phyloP scores from a whole-genome alignment of 2,329 filamentous ascomycete species.

The Teratosphaeria pseudoeucalypti region DNA sequence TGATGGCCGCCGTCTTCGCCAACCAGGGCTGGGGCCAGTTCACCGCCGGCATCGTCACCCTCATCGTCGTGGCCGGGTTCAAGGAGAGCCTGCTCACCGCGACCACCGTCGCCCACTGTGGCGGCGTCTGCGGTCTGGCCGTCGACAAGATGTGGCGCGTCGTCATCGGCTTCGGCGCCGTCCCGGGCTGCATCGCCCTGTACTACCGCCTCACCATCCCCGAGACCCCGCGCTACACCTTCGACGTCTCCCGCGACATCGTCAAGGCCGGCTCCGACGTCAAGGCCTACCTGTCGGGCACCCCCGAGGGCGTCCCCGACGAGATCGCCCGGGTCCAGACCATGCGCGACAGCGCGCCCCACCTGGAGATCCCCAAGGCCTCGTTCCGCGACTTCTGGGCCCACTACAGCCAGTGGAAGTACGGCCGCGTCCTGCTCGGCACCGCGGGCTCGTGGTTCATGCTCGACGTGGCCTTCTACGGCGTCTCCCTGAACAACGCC shows the following conservation, averaged over 20 bases:
- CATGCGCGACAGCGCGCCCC: conserved; percentile 42
- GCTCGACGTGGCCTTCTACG: conserved; percentile 51
- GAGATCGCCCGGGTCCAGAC: conserved; percentile 53
- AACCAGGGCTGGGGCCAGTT: conserved; percentile 83
- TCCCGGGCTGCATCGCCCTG: conserved; percentile 69
- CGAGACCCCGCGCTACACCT: conserved; percentile 80
- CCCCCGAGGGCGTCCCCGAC: conserved; percentile 53
- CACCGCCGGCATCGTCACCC: conserved; percentile 60
- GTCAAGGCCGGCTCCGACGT: conserved; percentile 64
- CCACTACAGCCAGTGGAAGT: conserved; percentile 61
- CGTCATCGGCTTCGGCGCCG: conserved; percentile 69
- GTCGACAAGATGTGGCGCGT: conserved; percentile 84
- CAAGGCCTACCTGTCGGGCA: conserved; percentile 61
- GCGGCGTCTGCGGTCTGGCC: conserved; percentile 53
- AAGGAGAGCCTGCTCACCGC: conserved; percentile 24
- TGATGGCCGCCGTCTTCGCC: conserved; percentile 79
- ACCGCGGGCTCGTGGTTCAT: conserved; percentile 80
- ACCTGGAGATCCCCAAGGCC: conserved; percentile 57
- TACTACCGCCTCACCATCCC: conserved; percentile 83
- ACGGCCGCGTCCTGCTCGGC: conserved; percentile 62
- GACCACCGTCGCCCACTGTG: conserved; percentile 45
- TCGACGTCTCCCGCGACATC: conserved; percentile 66
- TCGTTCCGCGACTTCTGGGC: conserved; percentile 59
- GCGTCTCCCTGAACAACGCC: conserved; percentile 64
- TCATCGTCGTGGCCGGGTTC: conserved; percentile 46